Conservation (phyloP, 1,284 basidiomycete genomes). For the Cutaneotrichosporon arboriforme region DNA sequence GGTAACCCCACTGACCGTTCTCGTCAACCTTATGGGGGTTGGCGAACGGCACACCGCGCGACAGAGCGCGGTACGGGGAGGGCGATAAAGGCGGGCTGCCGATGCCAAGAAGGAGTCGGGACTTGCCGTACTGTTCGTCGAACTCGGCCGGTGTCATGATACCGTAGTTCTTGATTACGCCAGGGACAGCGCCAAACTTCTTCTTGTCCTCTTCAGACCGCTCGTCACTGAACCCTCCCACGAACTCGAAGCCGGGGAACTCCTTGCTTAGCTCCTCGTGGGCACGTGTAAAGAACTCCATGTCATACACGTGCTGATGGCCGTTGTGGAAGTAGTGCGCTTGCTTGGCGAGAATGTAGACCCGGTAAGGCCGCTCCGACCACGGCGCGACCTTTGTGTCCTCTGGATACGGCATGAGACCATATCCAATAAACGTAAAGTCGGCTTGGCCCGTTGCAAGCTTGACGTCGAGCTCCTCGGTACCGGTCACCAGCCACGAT, state of each 20-base stretch:
- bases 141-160: constrained; percentile 13
- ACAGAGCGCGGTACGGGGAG: constrained; percentile 16
- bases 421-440: constrained; percentile 9
- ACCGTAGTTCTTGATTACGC: constrained; percentile 19
- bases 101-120: constrained; percentile 22
- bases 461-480: constrained; percentile 7
- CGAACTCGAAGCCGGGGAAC: constrained; percentile 28
- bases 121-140: constrained; percentile 9
- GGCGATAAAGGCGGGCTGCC: constrained; percentile 21
- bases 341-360: constrained; percentile 25
- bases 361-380: constrained; percentile 15
- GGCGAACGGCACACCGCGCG: constrained; percentile 6
- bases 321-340: constrained; percentile 21
- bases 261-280: constrained; percentile 17
- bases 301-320: constrained; percentile 1
- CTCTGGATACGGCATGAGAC: constrained; percentile 3
- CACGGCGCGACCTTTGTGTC: constrained; percentile 3
- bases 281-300: constrained; percentile 10
- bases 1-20: neutral
- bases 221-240: constrained; percentile 17
- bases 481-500: constrained; percentile 4
- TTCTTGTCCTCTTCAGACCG: constrained; percentile 2
- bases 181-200: constrained; percentile 9
- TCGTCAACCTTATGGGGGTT: constrained; percentile 5
- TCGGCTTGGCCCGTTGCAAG: neutral